Conservation (phyloP, 1,139 yeast species). For the Candida tropicalis region DNA sequence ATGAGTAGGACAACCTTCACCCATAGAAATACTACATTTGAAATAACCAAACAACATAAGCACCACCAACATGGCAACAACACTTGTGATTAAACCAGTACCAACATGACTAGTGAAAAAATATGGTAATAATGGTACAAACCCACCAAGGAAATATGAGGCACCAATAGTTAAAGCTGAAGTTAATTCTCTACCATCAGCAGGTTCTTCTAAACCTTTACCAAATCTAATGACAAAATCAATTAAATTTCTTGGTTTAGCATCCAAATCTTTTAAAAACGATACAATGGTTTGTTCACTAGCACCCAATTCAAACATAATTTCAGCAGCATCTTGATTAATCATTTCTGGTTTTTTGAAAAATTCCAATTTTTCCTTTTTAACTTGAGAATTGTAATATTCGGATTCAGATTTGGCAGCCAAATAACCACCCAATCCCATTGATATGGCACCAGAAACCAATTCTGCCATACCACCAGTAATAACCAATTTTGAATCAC, state of each 20-base stretch:
- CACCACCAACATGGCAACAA: slow-evolving; percentile 80
- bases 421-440: slow-evolving; percentile 83
- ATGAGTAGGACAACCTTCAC: slow-evolving; percentile 64
- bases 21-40: slow-evolving; percentile 84
- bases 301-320: slow-evolving; percentile 70
- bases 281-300: slow-evolving; percentile 65
- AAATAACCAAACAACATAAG: slow-evolving; percentile 84
- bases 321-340: slow-evolving; percentile 73
- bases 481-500: slow-evolving; percentile 72
- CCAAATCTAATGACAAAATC: slow-evolving; percentile 76
- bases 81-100: slow-evolving; percentile 75
- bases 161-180: slow-evolving; percentile 78
- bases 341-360: slow-evolving; percentile 63
- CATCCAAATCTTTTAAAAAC: slow-evolving; percentile 69
- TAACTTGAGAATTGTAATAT: slow-evolving; percentile 70
- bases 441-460: slow-evolving; percentile 80
- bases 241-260: slow-evolving; percentile 66
- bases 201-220: slow-evolving; percentile 78
- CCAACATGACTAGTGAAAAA: slow-evolving; percentile 75
- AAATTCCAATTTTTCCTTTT: slow-evolving; percentile 67
- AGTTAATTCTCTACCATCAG: slow-evolving; percentile 74
- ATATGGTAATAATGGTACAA: slow-evolving; percentile 78
- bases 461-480: slow-evolving; percentile 88
- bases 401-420: slow-evolving; percentile 83
- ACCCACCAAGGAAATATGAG: slow-evolving; percentile 78